Base-by-base conservation (phyloP, 176 grass and related monocot species). In the Oryza nivara region DNA sequence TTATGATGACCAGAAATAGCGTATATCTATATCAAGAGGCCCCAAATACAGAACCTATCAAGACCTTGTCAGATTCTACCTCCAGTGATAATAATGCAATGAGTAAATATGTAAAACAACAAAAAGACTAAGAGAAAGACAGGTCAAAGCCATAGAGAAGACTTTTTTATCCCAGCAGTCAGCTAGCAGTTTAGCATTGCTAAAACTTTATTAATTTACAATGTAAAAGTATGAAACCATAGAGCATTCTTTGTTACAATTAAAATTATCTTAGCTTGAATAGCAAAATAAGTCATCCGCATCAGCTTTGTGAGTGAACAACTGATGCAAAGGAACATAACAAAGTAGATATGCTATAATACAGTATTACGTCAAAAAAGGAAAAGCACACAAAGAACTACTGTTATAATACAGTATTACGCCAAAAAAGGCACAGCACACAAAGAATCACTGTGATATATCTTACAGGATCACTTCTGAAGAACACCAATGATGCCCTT, bases 381-480 rank as follows among this genome's bases (percentile, higher is more conserved):
- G 30, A 77, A 51, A 2, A 77, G 67, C n/a, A 23, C 67, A 52
- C 68, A 63, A 79, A 30, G 66, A 84, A 72, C 22, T 76, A 23
- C 15, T 68, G 79, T 43, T 72, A 36, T 49, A 44, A 38, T 38
- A 38, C 36, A 38, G 36, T 38, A 38, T 7, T 38, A 6, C 6
- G 36, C 1, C 36, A 38, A 38, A 38, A 38, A 38, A 54, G 52
- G 30, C 80, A 51, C 1, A 77, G 61, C n/a, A 23, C 66, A 52
- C 68, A 63, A 79, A 30, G 66, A 84, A 72, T 19, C 70, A 23
- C 12, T 68, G 79, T 43, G 72, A 36, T 51, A 44, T 60, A 75
- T 87, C 91, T 98, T 95, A 98, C 93, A 13, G 93, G 96, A 51
- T 98, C 96, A 75, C 82, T 87, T 89, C 91, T 90, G 85, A 92